A percentile compares a stretch with the other conserved stretches of the same genome.
These are phyloP conservation scores for Gymnopilus junonius DNA, from an alignment of 768 basidiomycete genomes.

Conservation along the genomic window DNA sequence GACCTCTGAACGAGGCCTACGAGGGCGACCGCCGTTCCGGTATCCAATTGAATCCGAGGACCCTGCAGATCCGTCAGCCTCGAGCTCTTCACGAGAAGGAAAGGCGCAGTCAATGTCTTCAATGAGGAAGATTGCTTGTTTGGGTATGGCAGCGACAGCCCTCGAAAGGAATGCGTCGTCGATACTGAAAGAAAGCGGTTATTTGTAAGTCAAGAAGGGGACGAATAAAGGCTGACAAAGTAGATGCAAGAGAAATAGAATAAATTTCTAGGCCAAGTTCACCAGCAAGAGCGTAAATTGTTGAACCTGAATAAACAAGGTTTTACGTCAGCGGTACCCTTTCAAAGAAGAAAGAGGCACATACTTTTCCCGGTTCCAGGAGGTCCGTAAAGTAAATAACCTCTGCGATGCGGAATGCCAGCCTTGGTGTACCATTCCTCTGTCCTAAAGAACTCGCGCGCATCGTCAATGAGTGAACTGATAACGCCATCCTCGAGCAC, in stretches of 20 bases:
- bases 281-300: conserved; percentile 58
- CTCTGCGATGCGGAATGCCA: conserved; percentile 60
- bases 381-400: too few relatives aligned
- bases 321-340: too few relatives aligned
- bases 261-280: conserved; percentile 89
- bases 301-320: too few relatives aligned
- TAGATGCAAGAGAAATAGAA: conserved; percentile 53
- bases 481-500: conserved; percentile 50
- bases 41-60: not conserved
- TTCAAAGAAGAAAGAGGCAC: too few relatives aligned
- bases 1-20: conserved; percentile 34
- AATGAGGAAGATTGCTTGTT: conserved; percentile 57
- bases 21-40: conserved; percentile 5
- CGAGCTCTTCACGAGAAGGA: conserved; percentile 45
- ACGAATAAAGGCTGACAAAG: conserved; percentile 44
- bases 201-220: conserved; percentile 10
- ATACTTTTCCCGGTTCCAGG: too few relatives aligned
- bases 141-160: conserved; percentile 51
- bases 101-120: conserved; percentile 70
- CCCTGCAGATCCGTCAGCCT: conserved; percentile 5
- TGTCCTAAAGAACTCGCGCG: conserved; percentile 52
- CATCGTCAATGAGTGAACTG: conserved; percentile 50
- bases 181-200: conserved; percentile 36
- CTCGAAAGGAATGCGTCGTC: conserved; percentile 54
- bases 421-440: conserved; percentile 60